Conservation (phyloP, 192 early-diverging fungal species). For the Coemansia sp. region DNA sequence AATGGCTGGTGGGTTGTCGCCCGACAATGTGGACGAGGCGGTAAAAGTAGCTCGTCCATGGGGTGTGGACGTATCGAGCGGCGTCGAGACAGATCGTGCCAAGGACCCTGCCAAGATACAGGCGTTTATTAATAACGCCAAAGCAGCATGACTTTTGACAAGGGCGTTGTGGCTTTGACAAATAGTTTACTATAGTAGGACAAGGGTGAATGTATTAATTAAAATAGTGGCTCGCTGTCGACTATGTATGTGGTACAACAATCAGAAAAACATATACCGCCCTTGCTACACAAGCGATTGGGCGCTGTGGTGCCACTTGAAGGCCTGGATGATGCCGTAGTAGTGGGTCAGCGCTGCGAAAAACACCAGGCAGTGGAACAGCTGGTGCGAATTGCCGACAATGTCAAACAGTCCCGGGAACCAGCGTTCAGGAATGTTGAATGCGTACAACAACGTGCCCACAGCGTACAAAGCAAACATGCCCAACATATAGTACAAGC, state of each 20-base stretch:
- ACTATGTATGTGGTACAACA: no score
- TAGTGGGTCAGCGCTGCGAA: conserved; percentile 70
- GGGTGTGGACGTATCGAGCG: conserved; percentile 93
- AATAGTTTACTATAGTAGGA: no score
- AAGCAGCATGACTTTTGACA: no score
- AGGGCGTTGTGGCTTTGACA: no score
- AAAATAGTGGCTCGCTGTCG: no score
- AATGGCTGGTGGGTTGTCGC: conserved; percentile 87
- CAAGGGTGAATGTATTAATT: no score
- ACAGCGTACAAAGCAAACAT: conserved; percentile 78
- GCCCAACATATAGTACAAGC: conserved; percentile 60
- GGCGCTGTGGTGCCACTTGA: conserved; percentile 42
- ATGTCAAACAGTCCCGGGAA: conserved; percentile 82
- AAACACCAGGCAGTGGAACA: conserved; percentile 84
- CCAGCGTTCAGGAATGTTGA: conserved; percentile 89
- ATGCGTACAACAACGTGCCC: conserved; percentile 86
- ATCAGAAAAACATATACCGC: no score
- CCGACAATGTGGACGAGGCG: conserved; percentile 79
- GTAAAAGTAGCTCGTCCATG: conserved; percentile 67
- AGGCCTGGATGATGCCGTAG: conserved; percentile 62
- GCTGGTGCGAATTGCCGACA: conserved; percentile 83
- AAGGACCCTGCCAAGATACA: conserved; percentile 81
- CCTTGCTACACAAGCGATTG: neutral
- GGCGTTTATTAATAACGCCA: conserved; percentile 65
- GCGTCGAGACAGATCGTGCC: conserved; percentile 77